Percentiles rank a stretch among this genome's conserved stretches.
Evolutionary conservation across 164 flowering plant genomes (phyloP).

Genomic region (Akebia trifoliata): DNA sequence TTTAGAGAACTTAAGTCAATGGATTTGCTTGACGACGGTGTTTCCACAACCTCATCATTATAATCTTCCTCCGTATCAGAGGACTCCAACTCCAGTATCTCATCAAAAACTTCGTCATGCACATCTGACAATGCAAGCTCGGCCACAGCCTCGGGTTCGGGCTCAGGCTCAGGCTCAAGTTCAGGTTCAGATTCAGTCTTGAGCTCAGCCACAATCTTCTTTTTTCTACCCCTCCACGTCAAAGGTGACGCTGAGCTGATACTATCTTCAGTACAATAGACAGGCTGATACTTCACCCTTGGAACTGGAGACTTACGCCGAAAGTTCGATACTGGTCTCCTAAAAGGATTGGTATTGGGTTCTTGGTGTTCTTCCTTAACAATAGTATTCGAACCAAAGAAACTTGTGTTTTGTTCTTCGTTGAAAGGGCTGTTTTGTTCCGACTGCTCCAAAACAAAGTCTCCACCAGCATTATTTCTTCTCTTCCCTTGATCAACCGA

Average conservation of each 20-base stretch:
- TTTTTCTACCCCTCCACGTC: constrained; percentile 23
- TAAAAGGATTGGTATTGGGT: constrained; percentile 20
- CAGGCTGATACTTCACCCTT: constrained; percentile 47
- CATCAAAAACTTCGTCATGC: constrained; percentile 23
- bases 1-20: constrained; percentile 55
- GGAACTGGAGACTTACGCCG: constrained; percentile 74
- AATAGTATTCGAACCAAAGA: constrained; percentile 29
- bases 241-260: constrained; percentile 15
- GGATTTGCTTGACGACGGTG: constrained; percentile 15
- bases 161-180: constrained; percentile 17
- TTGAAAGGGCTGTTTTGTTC: constrained; percentile 26
- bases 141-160: constrained; percentile 18
- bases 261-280: constrained; percentile 29
- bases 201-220: constrained; percentile 16
- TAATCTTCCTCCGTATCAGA: constrained; percentile 33
- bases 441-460: constrained; percentile 29
- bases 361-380: constrained; percentile 33
- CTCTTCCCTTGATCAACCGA: constrained; percentile 61
- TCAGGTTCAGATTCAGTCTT: constrained; percentile 25
- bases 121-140: constrained; percentile 19
- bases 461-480: constrained; percentile 25
- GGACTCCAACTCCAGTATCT: constrained; percentile 29
- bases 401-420: constrained; percentile 36
- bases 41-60: constrained; percentile 26
- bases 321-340: constrained; percentile 66